phyloP scores from a whole-genome alignment of 805 yeast genomes.

The Ogataea nitratoaversa region DNA sequence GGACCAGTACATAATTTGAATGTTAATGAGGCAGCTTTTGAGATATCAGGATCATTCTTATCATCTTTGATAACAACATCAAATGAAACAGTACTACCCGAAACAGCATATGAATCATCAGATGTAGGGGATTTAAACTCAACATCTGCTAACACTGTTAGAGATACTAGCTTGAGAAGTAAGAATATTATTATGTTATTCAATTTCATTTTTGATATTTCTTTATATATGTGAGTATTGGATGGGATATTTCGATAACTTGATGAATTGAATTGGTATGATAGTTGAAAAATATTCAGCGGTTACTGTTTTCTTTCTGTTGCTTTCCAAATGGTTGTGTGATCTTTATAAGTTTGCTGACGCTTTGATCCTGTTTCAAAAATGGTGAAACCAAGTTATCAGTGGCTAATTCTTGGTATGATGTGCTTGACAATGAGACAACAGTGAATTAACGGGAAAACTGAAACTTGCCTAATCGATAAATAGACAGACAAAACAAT shows the following conservation, averaged over 20 bases:
- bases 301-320: not conserved
- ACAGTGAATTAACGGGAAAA: too few species aligned
- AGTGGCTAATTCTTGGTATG: too few species aligned
- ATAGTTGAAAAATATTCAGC: too few species aligned
- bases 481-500: too few species aligned
- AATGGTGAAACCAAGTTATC: too few species aligned
- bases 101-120: slow-evolving; percentile 37
- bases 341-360: too few species aligned
- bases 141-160: slow-evolving; percentile 41
- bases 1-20: slow-evolving; percentile 69
- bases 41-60: slow-evolving; percentile 43
- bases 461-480: too few species aligned
- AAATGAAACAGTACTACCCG: slow-evolving; percentile 33
- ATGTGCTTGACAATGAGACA: too few species aligned
- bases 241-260: not conserved
- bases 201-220: not conserved
- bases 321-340: too few species aligned
- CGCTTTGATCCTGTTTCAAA: too few species aligned
- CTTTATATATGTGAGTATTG: not conserved
- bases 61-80: slow-evolving; percentile 57
- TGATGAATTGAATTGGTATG: too few species aligned
- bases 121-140: slow-evolving; percentile 37
- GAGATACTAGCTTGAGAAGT: slow-evolving; percentile 4
- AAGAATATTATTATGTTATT: slow-evolving; percentile 1
- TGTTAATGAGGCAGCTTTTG: slow-evolving; percentile 40